Base-by-base conservation (phyloP, 1,284 basidiomycete genomes). In the Inonotus obliquus region DNA sequence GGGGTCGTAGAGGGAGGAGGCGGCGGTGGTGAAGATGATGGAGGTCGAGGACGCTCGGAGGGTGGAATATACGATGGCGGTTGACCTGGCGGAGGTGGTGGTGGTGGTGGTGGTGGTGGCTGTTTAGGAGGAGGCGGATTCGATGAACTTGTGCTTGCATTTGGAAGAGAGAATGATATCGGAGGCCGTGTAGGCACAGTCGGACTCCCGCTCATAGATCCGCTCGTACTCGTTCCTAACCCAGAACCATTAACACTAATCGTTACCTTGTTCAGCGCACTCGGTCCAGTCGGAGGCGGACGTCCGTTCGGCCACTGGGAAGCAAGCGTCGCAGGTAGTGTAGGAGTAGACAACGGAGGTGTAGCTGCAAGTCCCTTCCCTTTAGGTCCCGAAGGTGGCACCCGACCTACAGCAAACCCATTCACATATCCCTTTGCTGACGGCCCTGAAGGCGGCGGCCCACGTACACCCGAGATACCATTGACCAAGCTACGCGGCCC, bases 401-500 rank as follows among this genome's bases (percentile, higher is more conserved):
- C 54, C 44, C 57, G 58, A 17, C 37, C 38, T 29, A 27, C 27
- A n/a, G 21, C 41, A 23, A 54, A 39, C 13, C 61, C 56, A 54
- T 57, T 62, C 19, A 53, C 45, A 48, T 41, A 45, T 2, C 29
- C 17, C 49, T 59, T 59, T 57, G 69, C 62, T 57, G 67, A 52
- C 57, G 69, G 64, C 54, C 66, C 54, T 21, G 66, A 67, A 56
- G 44, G 60, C 39, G 71, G 65, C 19, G 44, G 17, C 27, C 44
- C 41, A n/a, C 41, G 17, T 14, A 17, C 2, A 21, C 25, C 47
- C 2, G 23, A 17, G 9, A 45, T 21, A 21, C 73, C 73, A 35
- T 74, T 74, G 54, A 72, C 58, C 21, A 74, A 57, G 58, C 69
- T 73, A 55, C 72, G 71, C 35, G 72, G 72, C n/a, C 67, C 73